Percentiles rank a stretch among this genome's conserved stretches.
phyloP scores from a whole-genome alignment of 2,329 filamentous ascomycete genomes.

The Diaporthe eres region DNA sequence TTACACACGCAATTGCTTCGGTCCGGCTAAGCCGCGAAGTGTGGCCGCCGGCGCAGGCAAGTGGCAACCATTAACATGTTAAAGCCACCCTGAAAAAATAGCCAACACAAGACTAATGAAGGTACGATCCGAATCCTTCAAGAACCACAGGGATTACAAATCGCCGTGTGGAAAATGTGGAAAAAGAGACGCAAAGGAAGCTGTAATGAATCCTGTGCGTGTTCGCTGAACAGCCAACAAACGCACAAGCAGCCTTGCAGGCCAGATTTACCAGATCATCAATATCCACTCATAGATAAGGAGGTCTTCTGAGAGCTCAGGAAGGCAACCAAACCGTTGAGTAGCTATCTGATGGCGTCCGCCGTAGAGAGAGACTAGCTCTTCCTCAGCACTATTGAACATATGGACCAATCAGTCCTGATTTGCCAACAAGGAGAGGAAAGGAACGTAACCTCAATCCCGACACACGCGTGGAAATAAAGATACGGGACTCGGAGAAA shows the following conservation, averaged over 20 bases:
- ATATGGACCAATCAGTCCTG: neutral
- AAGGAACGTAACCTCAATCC: neutral
- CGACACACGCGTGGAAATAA: neutral
- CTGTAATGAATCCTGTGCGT: neutral
- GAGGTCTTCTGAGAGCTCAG: neutral
- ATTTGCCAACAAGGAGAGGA: neutral
- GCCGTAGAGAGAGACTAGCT: neutral
- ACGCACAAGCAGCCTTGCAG: neutral
- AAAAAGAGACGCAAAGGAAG: neutral
- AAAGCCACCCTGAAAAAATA: neutral
- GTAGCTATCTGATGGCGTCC: neutral
- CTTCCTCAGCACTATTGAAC: neutral
- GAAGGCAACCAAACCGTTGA: no score
- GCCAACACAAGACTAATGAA: neutral
- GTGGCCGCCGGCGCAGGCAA: slow-evolving; percentile 1
- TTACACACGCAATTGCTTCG: neutral
- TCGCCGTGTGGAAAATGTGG: no score
- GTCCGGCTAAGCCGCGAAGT: neutral
- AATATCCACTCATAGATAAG: no score
- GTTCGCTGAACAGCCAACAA: slow-evolving; percentile 10
- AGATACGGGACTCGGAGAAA: no score
- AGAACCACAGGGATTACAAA: neutral
- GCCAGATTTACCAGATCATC: neutral
- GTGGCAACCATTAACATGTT: neutral
- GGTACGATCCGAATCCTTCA: neutral